These are phyloP conservation scores for Russula sp. DNA, from an alignment of 768 basidiomycete species.

Conservation along the genomic window DNA sequence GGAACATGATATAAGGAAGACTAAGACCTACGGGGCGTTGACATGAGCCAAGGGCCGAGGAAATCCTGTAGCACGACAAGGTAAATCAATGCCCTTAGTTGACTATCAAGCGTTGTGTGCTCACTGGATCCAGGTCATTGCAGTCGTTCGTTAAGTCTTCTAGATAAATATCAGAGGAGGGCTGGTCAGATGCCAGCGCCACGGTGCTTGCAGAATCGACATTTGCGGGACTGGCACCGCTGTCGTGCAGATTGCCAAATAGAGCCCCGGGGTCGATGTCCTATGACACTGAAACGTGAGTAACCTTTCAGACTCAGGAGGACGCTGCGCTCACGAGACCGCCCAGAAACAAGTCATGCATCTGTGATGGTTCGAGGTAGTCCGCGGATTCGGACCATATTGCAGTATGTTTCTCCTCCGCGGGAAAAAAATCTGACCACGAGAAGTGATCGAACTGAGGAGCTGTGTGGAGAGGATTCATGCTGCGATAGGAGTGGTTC, in stretches of 20 bases:
- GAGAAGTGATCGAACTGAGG: not conserved
- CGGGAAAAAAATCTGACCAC: not conserved
- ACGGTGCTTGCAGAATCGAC: not conserved
- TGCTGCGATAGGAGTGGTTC: not conserved
- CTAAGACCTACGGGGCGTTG: not conserved
- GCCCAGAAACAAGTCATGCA: not conserved
- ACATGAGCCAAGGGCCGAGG: not conserved
- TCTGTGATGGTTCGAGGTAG: not conserved
- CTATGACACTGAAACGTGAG: not conserved
- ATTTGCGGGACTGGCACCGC: not conserved
- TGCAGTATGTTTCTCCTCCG: not conserved
- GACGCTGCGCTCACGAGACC: not conserved
- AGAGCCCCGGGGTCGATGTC: not conserved
- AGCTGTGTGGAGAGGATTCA: not conserved
- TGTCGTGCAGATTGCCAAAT: not conserved
- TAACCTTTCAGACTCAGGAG: not conserved
- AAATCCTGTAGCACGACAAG: not conserved
- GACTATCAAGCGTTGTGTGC: not conserved
- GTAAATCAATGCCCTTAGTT: not conserved
- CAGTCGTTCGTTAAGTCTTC: too few relatives aligned
- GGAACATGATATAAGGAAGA: not conserved
- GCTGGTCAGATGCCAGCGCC: too few relatives aligned
- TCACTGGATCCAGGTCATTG: too few relatives aligned
- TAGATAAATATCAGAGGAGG: not conserved
- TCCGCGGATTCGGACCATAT: not conserved